Evolutionary conservation across 2,329 filamentous ascomycete genomes (phyloP).

Genomic region (Gaeumannomyces tritici): DNA sequence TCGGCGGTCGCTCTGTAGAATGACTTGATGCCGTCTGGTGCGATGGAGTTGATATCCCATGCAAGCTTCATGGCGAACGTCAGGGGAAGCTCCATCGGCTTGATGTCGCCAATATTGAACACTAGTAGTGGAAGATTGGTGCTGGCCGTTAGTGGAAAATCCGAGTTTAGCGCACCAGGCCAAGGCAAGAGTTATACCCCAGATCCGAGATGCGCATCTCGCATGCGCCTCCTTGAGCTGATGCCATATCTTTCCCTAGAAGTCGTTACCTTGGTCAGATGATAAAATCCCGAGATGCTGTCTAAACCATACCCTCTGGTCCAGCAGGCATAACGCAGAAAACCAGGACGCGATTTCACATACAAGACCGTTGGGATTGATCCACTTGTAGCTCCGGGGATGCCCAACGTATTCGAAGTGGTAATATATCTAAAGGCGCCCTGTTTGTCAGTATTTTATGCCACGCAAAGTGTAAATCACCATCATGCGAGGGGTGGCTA

Average conservation of each 20-base stretch:
- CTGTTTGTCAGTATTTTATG: not conserved
- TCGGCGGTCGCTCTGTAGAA: conserved; percentile 28
- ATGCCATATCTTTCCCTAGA: conserved; percentile 26
- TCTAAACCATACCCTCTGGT: no score
- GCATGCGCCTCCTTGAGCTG: conserved; percentile 47
- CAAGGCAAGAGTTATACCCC: not conserved
- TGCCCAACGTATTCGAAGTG: conserved; percentile 55
- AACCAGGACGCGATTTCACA: not conserved
- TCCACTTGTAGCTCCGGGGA: conserved; percentile 51
- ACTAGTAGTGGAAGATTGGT: conserved; percentile 39
- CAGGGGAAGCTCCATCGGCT: conserved; percentile 54
- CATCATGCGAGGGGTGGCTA: not conserved
- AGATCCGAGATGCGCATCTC: conserved; percentile 21
- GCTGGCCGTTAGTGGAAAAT: no score
- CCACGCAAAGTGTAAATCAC: not conserved
- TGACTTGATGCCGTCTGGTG: conserved; percentile 20
- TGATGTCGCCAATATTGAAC: conserved; percentile 58
- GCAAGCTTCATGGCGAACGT: conserved; percentile 60
- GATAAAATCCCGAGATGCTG: no score
- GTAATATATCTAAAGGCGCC: conserved; percentile 27
- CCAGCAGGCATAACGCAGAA: not conserved
- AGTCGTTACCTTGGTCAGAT: not conserved
- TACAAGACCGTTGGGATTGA: conserved; percentile 40
- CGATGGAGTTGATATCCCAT: conserved; percentile 42
- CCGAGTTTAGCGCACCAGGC: not conserved